Evolutionary conservation across 2,329 filamentous ascomycete species (phyloP), one percentile per base, ranked within the genome.

Genomic region (Lachnellula arida): DNA sequence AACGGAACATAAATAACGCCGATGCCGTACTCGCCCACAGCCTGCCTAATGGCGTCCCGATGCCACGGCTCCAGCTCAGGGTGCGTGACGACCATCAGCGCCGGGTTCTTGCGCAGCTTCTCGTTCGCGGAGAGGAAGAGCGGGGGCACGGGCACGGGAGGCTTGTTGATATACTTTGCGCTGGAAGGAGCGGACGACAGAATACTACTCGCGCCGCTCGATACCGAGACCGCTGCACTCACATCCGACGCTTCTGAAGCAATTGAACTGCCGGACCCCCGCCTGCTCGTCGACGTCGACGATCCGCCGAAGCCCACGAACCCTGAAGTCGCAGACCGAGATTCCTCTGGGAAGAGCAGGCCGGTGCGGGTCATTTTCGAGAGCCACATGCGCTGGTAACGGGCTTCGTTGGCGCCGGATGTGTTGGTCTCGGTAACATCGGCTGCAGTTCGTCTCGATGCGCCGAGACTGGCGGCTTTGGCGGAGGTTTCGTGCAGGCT

Each of bases 381-480:
- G 7, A 70, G 62, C 69, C 68, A 70, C 66, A 70, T 69, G 39
- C 68, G 63, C 54, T 65, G 66, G 44, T 70, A 69, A 4, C 67
- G 61, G 2, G 52, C 61, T 51, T 67, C 60, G 22, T 69, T 69
- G 3, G 55, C 51, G 5, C 57, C 56, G 9, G 42, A 8, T 25
- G 11, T 32, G 3, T 2, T n/a, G 15, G 23, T 2, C 2, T 23
- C 17, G 3, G n/a, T 5, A 19, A 32, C 47, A 22, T 40, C 48
- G 6, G 14, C 53, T 11, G 23, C 28, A 35, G 23, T 2, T 22
- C 22, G 51, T 47, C 15, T 8, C 23, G 42, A 28, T 12, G 53
- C 55, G 19, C 64, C 65, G 2, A 68, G 58, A 32, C 47, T 59
- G 14, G 67, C 66, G 23, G 65, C 67, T 54, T 68, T 71, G 57